phyloP scores from a whole-genome alignment of 73 alveolate species.

The Stentor coeruleus region DNA sequence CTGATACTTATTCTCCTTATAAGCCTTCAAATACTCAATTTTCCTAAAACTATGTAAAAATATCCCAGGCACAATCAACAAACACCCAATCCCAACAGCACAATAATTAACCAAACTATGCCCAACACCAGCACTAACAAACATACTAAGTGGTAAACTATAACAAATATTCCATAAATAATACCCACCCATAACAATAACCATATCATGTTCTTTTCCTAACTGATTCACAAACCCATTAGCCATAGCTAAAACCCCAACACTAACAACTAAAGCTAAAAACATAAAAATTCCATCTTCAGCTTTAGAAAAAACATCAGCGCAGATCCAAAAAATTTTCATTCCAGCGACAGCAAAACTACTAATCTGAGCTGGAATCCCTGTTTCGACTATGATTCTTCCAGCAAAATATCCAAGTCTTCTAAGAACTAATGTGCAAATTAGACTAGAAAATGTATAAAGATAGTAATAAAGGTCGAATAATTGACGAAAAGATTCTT shows the following conservation, averaged over 20 bases:
- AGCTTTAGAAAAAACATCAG: background rate
- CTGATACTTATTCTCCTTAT: background rate
- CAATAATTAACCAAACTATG: too few species aligned
- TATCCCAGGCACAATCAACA: background rate
- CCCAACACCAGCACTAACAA: background rate
- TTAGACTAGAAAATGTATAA: background rate
- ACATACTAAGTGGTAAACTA: background rate
- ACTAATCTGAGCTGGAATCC: background rate
- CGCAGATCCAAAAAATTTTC: background rate
- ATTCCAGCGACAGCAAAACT: background rate
- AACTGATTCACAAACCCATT: background rate
- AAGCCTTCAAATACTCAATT: background rate
- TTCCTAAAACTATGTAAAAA: background rate
- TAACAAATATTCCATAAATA: background rate
- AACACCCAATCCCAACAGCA: background rate
- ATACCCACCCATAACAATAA: background rate
- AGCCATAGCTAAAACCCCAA: background rate
- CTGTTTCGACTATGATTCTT: background rate
- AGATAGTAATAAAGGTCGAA: background rate
- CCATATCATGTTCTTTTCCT: background rate
- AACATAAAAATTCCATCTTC: background rate
- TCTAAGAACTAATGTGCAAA: background rate
- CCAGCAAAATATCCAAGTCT: background rate
- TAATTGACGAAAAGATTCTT: background rate
- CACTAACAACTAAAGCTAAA: background rate